Evolutionary conservation across 257 asterid genomes (phyloP), one percentile per base, ranked within the genome.

Genomic region (Solanum tacnaense): DNA sequence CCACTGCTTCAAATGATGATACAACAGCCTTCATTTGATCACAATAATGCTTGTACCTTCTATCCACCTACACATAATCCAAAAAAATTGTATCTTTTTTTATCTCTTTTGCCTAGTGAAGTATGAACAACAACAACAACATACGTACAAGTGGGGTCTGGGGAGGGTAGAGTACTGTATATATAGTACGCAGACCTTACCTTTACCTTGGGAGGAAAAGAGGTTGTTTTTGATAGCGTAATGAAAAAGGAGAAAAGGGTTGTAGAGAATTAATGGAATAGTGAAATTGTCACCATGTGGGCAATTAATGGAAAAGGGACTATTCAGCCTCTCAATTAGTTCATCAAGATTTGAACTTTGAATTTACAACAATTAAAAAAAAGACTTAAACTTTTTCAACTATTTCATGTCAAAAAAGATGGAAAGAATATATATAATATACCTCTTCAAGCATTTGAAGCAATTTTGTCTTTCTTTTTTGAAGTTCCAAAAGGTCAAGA

Each of bases 361-460:
- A 90, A 70, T 39, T 46, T 44, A 73, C 58, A n/a, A 27, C 15
- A 25, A 34, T 32, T 32, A 21, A 71, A 87, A 85, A 76, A 87
- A 70, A 68, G 25, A 8, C 84, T 84, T 86, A n/a, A 82, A 65
- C 60, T 18, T 52, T 70, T 70, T 29, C 84, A 75, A 35, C 82
- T 5, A 20, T 78, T 84, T 21, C 52, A 85, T 74, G 83, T 35
- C 5, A 5, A 84, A 49, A 62, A 60, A 62, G 34, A 56, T 84
- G n/a, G 21, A 29, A 31, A 56, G 58, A 34, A 38, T 20, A 9
- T 46, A 86, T 25, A 13, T 34, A 70, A 70, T 29, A 70, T 86
- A 95, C 99, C 98, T 95, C 98, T 86, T 95, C 98, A 4, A 96
- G 93, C 98, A 96, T 94, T 58, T 94, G 99, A 49, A 96, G 92